Base-by-base conservation (phyloP, 164 flowering plant genomes). In the Aristolochia contorta region DNA sequence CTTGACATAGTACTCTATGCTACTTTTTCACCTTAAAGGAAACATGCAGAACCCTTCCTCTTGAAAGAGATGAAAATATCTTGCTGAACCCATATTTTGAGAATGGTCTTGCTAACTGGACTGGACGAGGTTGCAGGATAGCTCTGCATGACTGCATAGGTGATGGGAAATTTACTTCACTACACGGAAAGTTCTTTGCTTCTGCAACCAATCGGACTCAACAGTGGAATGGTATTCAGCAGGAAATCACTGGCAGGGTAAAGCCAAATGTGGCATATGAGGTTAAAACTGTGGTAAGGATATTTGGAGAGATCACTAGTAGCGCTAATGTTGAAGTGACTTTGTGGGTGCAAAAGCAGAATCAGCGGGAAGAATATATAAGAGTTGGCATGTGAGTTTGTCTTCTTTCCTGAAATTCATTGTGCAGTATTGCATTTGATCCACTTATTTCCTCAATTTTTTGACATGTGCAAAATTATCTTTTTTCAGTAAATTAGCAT, bases 221-320 rank as follows among this genome's bases (percentile, higher is more conserved):
- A 65, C 74, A 41, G 63, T 92, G 97, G 96, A 89, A 89, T 47
- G 97, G 97, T 1, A 82, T 92, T 70, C 96, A 90, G 75, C 98
- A 90, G 75, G 98, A 84, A 58, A 86, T 93, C 65, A 87, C 94
- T 12, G 94, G 84, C 66, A 74, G 84, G 60, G 79, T 85, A 41
- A 80, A 84, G 67, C 47, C 90, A 63, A 89, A 89, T 79, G 84
- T 84, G 65, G 91, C 79, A 25, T 92, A 92, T 66, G 84, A 82
- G 43, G 80, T 79, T 45, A 61, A 78, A 65, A 91, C 94, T 9
- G 48, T 76, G 12, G 96, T 92, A 60, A 79, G 97, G 20, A 81
- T 87, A 63, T 84, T 56, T 67, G 93, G 96, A 56, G 43, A 10
- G 79, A 79, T 79, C 54, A 19, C 57, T 12, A 62, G 73, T 16